These are phyloP conservation scores for Lathyrus aphaca DNA, from an alignment of 306 rosid species.

Conservation along the genomic window DNA sequence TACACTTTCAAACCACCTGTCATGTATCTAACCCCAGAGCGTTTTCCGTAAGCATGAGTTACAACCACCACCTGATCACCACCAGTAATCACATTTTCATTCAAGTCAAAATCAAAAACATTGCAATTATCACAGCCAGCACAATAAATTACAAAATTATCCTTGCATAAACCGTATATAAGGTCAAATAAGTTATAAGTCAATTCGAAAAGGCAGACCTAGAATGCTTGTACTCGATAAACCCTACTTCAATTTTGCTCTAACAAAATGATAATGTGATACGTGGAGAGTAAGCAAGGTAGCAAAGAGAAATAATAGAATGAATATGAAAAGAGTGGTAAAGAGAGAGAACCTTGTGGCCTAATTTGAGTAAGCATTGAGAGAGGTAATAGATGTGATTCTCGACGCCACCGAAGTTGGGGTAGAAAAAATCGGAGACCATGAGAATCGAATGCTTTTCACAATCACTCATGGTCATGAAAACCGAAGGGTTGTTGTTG, in stretches of 20 bases:
- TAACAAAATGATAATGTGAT: background rate
- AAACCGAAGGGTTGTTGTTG: slow-evolving; percentile 6
- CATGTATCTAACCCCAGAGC: slow-evolving; percentile 87
- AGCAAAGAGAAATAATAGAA: background rate
- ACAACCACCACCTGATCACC: slow-evolving; percentile 75
- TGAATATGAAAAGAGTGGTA: background rate
- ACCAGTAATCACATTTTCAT: slow-evolving; percentile 10
- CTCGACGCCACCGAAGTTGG: slow-evolving; percentile 94
- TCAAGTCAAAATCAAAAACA: background rate
- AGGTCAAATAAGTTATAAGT: background rate
- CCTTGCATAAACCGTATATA: background rate
- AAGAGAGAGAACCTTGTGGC: slow-evolving; percentile 71
- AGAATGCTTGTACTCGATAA: background rate
- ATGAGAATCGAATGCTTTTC: slow-evolving; percentile 67
- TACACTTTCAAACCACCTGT: slow-evolving; percentile 84
- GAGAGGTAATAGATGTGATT: slow-evolving; percentile 85
- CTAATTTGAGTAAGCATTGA: slow-evolving; percentile 79
- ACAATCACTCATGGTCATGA: slow-evolving; percentile 39
- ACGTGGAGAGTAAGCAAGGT: background rate
- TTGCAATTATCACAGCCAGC: background rate
- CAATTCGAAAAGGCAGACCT: background rate
- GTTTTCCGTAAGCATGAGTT: slow-evolving; percentile 88
- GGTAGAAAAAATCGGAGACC: slow-evolving; percentile 95
- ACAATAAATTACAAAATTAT: too few species aligned
- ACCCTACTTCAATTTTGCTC: background rate